Conservation (phyloP, 176 grass and related monocot species). For the Eragrostis curvula region DNA sequence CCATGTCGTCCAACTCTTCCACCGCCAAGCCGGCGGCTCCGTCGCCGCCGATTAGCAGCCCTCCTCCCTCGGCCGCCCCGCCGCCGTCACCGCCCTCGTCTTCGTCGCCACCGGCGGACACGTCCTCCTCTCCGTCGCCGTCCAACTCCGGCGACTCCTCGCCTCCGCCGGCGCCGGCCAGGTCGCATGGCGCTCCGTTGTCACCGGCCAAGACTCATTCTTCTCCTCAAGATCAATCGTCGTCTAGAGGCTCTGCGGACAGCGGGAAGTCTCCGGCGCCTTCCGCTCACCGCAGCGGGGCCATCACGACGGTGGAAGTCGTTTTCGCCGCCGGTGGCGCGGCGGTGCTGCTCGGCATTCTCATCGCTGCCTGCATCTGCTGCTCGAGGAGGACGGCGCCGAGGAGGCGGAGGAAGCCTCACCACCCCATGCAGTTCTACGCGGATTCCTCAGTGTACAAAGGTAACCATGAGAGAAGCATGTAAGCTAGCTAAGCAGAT, state of each 20-base stretch:
- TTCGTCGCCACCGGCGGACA: conserved; percentile 3
- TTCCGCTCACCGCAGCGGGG: conserved; percentile 9
- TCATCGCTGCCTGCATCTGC: conserved; percentile 56
- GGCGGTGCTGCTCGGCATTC: conserved; percentile 50
- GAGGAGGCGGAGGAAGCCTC: conserved; percentile 65
- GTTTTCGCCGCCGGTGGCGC: conserved; percentile 54
- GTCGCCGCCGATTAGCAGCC: conserved; percentile 23
- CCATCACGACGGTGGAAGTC: conserved; percentile 30
- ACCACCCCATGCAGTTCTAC: conserved; percentile 61
- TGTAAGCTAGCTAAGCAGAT: too few species aligned
- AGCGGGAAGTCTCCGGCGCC: not conserved
- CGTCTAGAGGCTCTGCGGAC: conserved; percentile 3
- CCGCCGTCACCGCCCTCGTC: conserved; percentile 14
- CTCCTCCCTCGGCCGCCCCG: conserved; percentile 3
- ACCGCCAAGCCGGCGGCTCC: conserved; percentile 4
- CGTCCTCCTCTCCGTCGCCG: conserved; percentile 36
- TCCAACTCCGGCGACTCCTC: conserved; percentile 32
- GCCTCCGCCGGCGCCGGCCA: conserved; percentile 33
- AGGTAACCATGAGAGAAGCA: too few species aligned
- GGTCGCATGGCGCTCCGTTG: conserved; percentile 5
- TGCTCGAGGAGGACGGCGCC: conserved; percentile 60
- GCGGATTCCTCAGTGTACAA: conserved; percentile 46
- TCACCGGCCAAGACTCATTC: conserved; percentile 19
- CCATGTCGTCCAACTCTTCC: conserved; percentile 70
- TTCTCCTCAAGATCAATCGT: not conserved